A percentile compares a stretch with the other conserved stretches of the same genome.
Evolutionary conservation across 2,329 filamentous ascomycete species (phyloP).

Genomic region (Periglandula ipomoeae): DNA sequence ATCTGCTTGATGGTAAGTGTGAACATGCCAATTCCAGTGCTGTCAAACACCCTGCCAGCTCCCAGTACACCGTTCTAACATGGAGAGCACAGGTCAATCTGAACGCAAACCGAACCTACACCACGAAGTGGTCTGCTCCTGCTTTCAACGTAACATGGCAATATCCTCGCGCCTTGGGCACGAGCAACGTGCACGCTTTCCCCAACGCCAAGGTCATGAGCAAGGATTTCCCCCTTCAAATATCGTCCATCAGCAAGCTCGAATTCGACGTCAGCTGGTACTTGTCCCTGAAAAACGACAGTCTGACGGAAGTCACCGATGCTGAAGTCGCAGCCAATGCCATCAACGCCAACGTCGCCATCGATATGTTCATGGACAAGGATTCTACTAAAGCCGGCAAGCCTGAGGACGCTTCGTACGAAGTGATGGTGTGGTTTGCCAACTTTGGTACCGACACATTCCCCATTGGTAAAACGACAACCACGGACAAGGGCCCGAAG

Average conservation of each 20-base stretch:
- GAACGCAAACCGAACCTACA: constrained; percentile 35
- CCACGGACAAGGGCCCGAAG: constrained; percentile 16
- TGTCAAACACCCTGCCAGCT: no score
- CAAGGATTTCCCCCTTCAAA: constrained; percentile 31
- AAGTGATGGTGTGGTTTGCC: constrained; percentile 51
- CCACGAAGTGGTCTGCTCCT: constrained; percentile 35
- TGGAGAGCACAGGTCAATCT: constrained; percentile 2
- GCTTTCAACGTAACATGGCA: constrained; percentile 44
- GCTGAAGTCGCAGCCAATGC: constrained; percentile 22
- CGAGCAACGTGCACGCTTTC: constrained; percentile 42
- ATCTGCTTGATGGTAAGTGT: constrained; percentile 45
- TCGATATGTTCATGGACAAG: constrained; percentile 49
- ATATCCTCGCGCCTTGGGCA: constrained; percentile 27
- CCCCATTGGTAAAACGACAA: constrained; percentile 31
- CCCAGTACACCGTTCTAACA: not conserved
- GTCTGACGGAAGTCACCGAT: constrained; percentile 24
- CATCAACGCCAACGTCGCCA: constrained; percentile 45
- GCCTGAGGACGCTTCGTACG: constrained; percentile 34
- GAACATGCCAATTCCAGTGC: not conserved
- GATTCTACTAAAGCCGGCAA: constrained; percentile 30
- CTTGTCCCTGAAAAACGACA: constrained; percentile 33
- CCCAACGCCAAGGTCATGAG: constrained; percentile 41
- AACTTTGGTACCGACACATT: constrained; percentile 35
- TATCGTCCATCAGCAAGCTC: constrained; percentile 30
- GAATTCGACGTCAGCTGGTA: constrained; percentile 39